Evolutionary conservation across 768 basidiomycete genomes (phyloP).

Genomic region (Ramaria sp.): DNA sequence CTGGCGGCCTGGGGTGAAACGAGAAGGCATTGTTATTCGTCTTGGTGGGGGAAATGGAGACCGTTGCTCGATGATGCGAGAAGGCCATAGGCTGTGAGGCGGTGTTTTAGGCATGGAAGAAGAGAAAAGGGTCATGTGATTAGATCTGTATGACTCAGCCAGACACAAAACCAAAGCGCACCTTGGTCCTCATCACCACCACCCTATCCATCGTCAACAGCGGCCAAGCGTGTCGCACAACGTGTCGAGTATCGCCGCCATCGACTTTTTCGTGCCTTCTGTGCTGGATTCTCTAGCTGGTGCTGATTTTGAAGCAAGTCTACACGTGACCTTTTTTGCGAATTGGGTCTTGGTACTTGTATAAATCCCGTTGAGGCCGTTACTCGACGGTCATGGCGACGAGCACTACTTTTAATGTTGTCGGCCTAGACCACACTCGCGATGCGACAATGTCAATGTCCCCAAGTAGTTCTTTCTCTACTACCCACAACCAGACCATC

Average conservation of each 20-base stretch:
- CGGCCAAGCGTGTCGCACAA: background rate
- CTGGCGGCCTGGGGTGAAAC: too few species aligned
- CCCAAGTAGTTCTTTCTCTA: constrained; percentile 13
- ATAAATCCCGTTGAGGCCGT: background rate
- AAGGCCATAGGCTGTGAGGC: background rate
- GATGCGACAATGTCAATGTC: constrained; percentile 10
- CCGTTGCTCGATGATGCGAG: background rate
- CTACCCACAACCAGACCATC: constrained; percentile 43
- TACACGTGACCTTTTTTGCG: background rate
- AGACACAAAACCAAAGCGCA: background rate
- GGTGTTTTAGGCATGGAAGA: background rate
- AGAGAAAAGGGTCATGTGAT: background rate
- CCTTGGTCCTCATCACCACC: background rate
- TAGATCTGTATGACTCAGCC: background rate
- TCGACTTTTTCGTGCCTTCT: background rate
- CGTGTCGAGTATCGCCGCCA: background rate
- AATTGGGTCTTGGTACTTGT: background rate
- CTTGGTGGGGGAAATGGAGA: too few species aligned
- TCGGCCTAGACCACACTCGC: background rate
- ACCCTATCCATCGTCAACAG: background rate
- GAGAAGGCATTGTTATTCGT: too few species aligned
- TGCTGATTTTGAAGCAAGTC: background rate
- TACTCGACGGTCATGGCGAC: background rate
- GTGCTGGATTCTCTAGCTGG: background rate
- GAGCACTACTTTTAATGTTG: constrained; percentile 2